Base-by-base conservation (phyloP, 2,329 filamentous ascomycete species). In the Teratosphaeria zuluensis region DNA sequence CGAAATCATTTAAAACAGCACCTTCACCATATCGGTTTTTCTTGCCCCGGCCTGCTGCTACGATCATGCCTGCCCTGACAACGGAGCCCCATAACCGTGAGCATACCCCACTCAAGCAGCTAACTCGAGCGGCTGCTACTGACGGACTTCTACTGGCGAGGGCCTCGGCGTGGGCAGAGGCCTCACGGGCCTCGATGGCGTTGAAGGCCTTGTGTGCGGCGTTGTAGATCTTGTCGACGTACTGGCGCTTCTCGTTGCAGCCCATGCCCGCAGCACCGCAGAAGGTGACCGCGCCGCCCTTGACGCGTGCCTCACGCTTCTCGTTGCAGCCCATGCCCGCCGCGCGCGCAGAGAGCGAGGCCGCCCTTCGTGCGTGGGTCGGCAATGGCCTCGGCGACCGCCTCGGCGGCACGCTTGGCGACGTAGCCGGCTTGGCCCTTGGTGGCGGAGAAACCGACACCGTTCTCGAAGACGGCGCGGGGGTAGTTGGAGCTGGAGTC, bases 351-450 rank as follows among this genome's bases (percentile, higher is more conserved):
- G 52, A 53, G 31, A n/a, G 28, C 19, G 52, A 53, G 4, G 19
- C 52, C 52, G 31, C 52, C 28, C 16, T 28, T 53, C n/a, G 63
- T 42, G 35, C n/a, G 35, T 59, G 21, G 60, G 30, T n/a, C 62
- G 62, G n/a, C 61, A 42, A 58, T 53, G 55, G 73, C 71, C 53
- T 73, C 73, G n/a, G 54, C 31, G 33, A 58, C 58, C 71, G 12
- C 69, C 56, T 65, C 65, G 68, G 72, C 33, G 69, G 72, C 56
- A 64, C 75, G 32, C 68, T 78, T 51, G 75, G 74, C 71, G 65
- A 76, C 75, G 68, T 69, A 74, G 74, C 79, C 81, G 28, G 71
- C 63, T 63, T 75, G 69, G 35, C 77, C 76, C 32, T 69, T 69
- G 42, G 70, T 66, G 61, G 71, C 63, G 66, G 78, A 78, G 63